These are phyloP conservation scores for Pichiaceae sp. DNA, from an alignment of 1,139 yeast genomes.

Conservation along the genomic window DNA sequence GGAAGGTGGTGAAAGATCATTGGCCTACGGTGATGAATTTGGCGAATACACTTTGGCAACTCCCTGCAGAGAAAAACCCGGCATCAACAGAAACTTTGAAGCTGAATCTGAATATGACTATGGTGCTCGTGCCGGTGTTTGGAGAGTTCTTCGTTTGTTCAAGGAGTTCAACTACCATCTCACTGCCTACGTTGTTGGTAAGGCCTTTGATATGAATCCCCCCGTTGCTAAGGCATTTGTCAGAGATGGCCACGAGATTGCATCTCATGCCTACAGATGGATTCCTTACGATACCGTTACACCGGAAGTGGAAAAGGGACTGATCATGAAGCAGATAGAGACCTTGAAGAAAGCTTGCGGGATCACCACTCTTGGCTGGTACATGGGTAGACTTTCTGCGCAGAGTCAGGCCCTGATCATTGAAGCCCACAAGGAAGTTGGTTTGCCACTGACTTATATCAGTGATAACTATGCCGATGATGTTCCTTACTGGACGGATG, in stretches of 20 bases:
- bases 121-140: too few relatives aligned
- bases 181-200: too few relatives aligned
- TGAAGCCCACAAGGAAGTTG: slow-evolving; percentile 26
- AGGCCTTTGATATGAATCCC: slow-evolving; percentile 26
- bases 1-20: too few relatives aligned
- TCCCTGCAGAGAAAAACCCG: slow-evolving; percentile 33
- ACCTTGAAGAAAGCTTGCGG: slow-evolving; percentile 25
- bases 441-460: slow-evolving; percentile 26
- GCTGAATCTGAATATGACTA: too few relatives aligned
- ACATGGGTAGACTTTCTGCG: slow-evolving; percentile 27
- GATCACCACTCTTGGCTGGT: slow-evolving; percentile 28
- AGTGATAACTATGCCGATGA: slow-evolving; percentile 29
- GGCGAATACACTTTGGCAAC: slow-evolving; percentile 16
- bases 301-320: slow-evolving; percentile 26
- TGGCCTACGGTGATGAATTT: slow-evolving; percentile 26
- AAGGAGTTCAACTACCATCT: too few relatives aligned
- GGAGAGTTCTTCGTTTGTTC: too few relatives aligned
- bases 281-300: slow-evolving; percentile 24
- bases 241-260: slow-evolving; percentile 32
- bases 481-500: slow-evolving; percentile 28
- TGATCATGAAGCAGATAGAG: slow-evolving; percentile 23
- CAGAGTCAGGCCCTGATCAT: slow-evolving; percentile 25
- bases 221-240: slow-evolving; percentile 27
- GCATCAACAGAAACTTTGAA: too few relatives aligned
- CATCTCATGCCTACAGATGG: slow-evolving; percentile 32